Percentiles rank a stretch among this genome's conserved stretches.
Conservation (phyloP, 495 filamentous ascomycete species). For the Chaetomium cochliodes region DNA sequence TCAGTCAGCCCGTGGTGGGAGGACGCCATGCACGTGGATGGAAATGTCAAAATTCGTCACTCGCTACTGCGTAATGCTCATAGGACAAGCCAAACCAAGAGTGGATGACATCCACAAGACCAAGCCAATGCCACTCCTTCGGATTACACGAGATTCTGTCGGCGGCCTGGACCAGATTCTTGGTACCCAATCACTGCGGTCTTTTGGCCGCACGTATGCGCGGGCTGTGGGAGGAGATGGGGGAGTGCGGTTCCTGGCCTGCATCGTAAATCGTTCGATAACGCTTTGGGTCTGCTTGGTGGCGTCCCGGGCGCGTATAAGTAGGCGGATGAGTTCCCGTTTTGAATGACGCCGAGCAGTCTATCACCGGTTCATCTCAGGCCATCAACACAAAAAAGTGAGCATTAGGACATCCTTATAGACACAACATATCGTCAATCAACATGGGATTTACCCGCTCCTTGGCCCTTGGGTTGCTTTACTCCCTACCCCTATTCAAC, state of each 20-base stretch:
- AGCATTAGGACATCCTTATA: neutral
- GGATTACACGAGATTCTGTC: neutral
- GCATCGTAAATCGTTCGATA: neutral
- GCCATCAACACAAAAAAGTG: neutral
- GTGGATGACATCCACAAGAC: neutral
- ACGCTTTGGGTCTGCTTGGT: neutral
- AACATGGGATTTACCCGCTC: neutral
- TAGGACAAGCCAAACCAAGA: neutral
- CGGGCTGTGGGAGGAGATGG: neutral
- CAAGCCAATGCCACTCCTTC: neutral
- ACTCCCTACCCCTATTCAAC: slow-evolving; percentile 1
- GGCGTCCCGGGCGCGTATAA: neutral
- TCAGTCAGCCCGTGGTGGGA: neutral
- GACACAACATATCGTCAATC: neutral
- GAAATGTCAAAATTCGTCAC: neutral
- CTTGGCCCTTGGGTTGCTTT: neutral
- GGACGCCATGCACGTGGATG: neutral
- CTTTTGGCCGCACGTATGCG: neutral
- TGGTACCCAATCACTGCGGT: neutral
- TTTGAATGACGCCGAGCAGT: neutral
- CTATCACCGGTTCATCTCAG: neutral
- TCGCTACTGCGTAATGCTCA: neutral
- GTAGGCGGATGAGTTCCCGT: neutral
- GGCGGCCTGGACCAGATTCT: neutral
- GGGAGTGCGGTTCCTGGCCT: neutral